phyloP scores from a whole-genome alignment of 768 basidiomycete genomes.

The Psilocybe cyanescens region DNA sequence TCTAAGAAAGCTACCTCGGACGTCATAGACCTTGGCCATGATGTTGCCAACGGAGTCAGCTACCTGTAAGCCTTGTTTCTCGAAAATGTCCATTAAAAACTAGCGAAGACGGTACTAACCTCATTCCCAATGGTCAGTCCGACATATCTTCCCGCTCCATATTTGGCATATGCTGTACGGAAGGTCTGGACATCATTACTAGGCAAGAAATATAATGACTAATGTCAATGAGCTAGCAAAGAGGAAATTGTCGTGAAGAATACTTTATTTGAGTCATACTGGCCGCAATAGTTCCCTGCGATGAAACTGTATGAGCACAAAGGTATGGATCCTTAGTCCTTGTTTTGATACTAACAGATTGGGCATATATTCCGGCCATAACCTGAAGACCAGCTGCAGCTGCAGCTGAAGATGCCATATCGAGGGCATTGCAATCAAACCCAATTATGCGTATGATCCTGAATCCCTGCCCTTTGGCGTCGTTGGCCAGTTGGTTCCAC shows the following conservation, averaged over 20 bases:
- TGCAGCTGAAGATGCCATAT: constrained; percentile 39
- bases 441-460: constrained; percentile 37
- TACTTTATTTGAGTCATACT: constrained; percentile 31
- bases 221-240: not conserved
- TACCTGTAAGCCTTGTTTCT: constrained; percentile 7
- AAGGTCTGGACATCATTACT: constrained; percentile 3
- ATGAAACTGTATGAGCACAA: not conserved
- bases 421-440: constrained; percentile 43
- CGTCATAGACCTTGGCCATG: constrained; percentile 40
- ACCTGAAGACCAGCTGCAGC: constrained; percentile 34
- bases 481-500: constrained; percentile 39
- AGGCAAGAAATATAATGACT: not conserved
- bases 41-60: constrained; percentile 36
- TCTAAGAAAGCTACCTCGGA: constrained; percentile 30
- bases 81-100: too few relatives aligned
- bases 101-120: constrained; percentile 15
- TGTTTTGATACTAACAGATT: constrained; percentile 22
- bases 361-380: constrained; percentile 39
- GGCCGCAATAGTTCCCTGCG: constrained; percentile 34
- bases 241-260: not conserved
- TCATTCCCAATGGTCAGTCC: constrained; percentile 30
- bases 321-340: not conserved
- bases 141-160: not conserved
- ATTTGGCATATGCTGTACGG: not conserved
- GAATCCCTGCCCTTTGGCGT: constrained; percentile 36